Conservation (phyloP, 192 early-diverging fungal species). For the Powellomyces hirtus region DNA sequence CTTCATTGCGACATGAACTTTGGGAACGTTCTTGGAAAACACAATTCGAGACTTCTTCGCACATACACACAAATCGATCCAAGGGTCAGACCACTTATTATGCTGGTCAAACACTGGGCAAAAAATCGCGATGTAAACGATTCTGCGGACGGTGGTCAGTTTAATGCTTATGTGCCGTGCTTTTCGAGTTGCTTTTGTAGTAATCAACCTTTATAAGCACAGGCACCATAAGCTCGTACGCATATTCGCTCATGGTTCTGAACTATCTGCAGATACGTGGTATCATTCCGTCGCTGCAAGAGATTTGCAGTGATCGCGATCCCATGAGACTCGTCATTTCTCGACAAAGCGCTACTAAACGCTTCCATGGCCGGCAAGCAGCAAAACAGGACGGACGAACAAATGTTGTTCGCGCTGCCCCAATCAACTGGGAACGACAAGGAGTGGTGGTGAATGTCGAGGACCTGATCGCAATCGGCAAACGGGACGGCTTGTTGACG, state of each 20-base stretch:
- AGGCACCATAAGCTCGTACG: conserved; percentile 50
- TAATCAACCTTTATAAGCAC: too few species aligned
- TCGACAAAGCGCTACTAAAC: conserved; percentile 8
- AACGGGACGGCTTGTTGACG: background rate
- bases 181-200: too few species aligned
- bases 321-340: background rate
- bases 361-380: background rate
- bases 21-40: conserved; percentile 43
- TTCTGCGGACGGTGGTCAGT: conserved; percentile 33
- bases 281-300: conserved; percentile 43
- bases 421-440: background rate
- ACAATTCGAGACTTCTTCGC: conserved; percentile 40
- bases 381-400: background rate
- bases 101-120: conserved; percentile 49
- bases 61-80: conserved; percentile 41
- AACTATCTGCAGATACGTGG: conserved; percentile 37
- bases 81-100: conserved; percentile 39
- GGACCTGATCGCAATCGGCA: background rate
- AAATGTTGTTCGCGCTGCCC: too few species aligned
- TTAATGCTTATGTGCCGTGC: background rate
- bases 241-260: conserved; percentile 46
- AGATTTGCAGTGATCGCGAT: conserved; percentile 7
- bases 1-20: conserved; percentile 42
- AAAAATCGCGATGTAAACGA: conserved; percentile 42
- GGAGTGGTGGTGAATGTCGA: background rate